Evolutionary conservation across 2,329 filamentous ascomycete species (phyloP).

Genomic region (Paecilomyces niveus): DNA sequence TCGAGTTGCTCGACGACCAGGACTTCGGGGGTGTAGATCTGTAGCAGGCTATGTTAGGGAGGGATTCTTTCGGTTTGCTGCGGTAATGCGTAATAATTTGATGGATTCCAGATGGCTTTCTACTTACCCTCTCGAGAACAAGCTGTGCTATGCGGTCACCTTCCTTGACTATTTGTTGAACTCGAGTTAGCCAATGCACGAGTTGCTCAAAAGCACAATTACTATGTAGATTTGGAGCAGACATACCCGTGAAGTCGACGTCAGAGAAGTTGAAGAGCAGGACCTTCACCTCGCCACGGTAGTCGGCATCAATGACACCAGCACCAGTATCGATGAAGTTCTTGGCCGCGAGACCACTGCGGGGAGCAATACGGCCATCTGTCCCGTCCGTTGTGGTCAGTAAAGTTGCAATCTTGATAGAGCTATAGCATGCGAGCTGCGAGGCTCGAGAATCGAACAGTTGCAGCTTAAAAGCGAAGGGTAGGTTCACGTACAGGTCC

Average conservation of each 20-base stretch:
- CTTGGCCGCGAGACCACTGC: conserved; percentile 86
- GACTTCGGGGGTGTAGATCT: conserved; percentile 88
- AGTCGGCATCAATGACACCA: conserved; percentile 96
- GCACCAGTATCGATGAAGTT: conserved; percentile 95
- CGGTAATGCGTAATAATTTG: not conserved
- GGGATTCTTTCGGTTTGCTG: not conserved
- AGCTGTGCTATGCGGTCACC: conserved; percentile 92
- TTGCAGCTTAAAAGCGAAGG: no score
- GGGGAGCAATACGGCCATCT: conserved; percentile 86
- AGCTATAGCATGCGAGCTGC: no score
- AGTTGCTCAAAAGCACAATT: not conserved
- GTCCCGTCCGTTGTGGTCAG: not conserved
- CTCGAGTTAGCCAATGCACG: not conserved
- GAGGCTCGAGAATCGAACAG: no score
- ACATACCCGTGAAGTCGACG: conserved; percentile 57
- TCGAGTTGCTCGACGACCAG: conserved; percentile 82
- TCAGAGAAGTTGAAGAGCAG: conserved; percentile 90
- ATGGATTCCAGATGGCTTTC: not conserved
- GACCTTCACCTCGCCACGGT: conserved; percentile 88
- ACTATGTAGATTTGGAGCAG: not conserved
- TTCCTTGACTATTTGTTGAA: conserved; percentile 51
- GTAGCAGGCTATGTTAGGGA: not conserved
- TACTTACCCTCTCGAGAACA: conserved; percentile 68
- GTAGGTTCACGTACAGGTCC: conserved; percentile 62
- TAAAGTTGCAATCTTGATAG: not conserved